phyloP scores from a whole-genome alignment of 768 basidiomycete species.

The Lyophyllum semitale region DNA sequence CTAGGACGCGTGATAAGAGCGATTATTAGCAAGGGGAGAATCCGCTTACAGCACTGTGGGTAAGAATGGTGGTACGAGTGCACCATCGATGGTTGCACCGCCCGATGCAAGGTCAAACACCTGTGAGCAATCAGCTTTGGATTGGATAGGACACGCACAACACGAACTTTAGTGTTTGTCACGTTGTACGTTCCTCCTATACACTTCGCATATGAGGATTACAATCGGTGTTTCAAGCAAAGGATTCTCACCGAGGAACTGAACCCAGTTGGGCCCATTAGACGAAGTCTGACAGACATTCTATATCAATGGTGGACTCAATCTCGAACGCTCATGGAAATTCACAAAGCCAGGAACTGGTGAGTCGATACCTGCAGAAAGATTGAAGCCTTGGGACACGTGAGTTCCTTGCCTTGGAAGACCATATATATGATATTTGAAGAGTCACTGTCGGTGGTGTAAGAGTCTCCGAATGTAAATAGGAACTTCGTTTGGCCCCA shows the following conservation, averaged over 20 bases:
- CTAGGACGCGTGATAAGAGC: conserved; percentile 14
- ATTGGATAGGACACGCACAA: neutral
- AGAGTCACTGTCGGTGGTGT: conserved; percentile 46
- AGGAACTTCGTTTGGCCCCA: conserved; percentile 58
- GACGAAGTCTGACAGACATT: conserved; percentile 47
- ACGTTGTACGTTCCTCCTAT: conserved; percentile 57
- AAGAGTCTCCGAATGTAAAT: conserved; percentile 67
- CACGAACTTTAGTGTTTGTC: conserved; percentile 47
- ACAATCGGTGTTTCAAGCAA: too few species aligned
- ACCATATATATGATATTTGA: neutral
- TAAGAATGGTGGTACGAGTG: conserved; percentile 49
- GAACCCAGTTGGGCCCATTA: conserved; percentile 66
- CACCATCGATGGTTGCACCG: conserved; percentile 59
- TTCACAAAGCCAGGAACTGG: conserved; percentile 52
- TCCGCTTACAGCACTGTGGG: conserved; percentile 43
- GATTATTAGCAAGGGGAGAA: neutral
- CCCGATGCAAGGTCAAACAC: conserved; percentile 56
- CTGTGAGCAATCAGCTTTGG: conserved; percentile 14
- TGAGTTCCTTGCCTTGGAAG: neutral
- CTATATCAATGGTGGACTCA: neutral
- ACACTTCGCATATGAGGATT: neutral
- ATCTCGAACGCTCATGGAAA: neutral
- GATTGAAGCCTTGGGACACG: conserved; percentile 47
- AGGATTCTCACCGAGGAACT: conserved; percentile 43
- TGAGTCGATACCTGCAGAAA: conserved; percentile 56